phyloP scores from a whole-genome alignment of 2,329 filamentous ascomycete genomes.

The Penicillium sp. region DNA sequence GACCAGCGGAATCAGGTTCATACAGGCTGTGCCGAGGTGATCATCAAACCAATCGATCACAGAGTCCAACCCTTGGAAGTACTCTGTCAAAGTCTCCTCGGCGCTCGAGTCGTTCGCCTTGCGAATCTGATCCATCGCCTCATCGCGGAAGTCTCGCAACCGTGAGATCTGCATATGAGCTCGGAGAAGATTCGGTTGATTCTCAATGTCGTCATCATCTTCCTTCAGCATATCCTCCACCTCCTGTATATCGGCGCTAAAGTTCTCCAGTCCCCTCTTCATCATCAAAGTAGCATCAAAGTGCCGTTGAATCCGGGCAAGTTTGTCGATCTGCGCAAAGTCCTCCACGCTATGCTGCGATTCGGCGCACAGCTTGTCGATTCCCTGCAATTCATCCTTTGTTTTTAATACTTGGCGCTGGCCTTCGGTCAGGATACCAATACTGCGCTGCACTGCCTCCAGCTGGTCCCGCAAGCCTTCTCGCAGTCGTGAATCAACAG shows the following conservation, averaged over 20 bases:
- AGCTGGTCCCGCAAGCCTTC: conserved; percentile 86
- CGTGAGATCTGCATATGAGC: conserved; percentile 90
- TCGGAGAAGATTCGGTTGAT: conserved; percentile 84
- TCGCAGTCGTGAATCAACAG: conserved; percentile 84
- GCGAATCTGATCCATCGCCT: conserved; percentile 94
- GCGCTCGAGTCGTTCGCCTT: conserved; percentile 67
- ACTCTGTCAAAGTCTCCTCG: conserved; percentile 79
- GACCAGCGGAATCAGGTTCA: conserved; percentile 84
- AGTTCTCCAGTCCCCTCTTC: conserved; percentile 83
- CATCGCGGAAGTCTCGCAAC: conserved; percentile 88
- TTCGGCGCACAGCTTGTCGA: conserved; percentile 94
- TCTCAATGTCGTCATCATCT: conserved; percentile 80
- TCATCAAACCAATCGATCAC: conserved; percentile 94
- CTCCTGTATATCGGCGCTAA: conserved; percentile 69
- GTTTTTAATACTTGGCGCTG: conserved; percentile 88
- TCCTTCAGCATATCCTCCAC: conserved; percentile 75
- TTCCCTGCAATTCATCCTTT: conserved; percentile 98
- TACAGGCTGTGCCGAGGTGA: conserved; percentile 80
- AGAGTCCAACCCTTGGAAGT: conserved; percentile 80
- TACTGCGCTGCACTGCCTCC: conserved; percentile 88
- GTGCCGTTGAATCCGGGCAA: conserved; percentile 67
- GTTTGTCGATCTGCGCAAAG: conserved; percentile 74
- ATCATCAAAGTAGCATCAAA: conserved; percentile 92
- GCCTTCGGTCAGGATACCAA: conserved; percentile 80
- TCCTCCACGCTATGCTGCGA: conserved; percentile 96